Evolutionary conservation across 164 flowering plant genomes (phyloP), one percentile per base, ranked within the genome.

Genomic region (Buxus sempervirens): DNA sequence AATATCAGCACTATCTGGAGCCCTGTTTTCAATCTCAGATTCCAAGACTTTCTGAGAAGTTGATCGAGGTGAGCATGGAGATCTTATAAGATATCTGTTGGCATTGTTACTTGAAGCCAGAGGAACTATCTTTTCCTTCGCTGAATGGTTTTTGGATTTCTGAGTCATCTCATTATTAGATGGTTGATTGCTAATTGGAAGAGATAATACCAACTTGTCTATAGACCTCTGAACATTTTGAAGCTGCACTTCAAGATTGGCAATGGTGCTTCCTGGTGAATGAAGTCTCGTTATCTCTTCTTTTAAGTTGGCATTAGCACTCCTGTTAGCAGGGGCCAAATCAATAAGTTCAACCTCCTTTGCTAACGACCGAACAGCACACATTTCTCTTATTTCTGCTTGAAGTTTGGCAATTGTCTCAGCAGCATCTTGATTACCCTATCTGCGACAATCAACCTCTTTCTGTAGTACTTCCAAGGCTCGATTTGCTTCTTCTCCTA

Each of bases 211-310:
- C 42, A 89, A 72, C 65, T 77, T 80, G 81, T 91, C 91, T 54
- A 91, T 86, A 28, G 93, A 85, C 64, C 82, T 76, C 76, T 91
- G 96, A 57, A 87, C 91, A 71, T 79, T 82, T 70, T 88, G 91
- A 58, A 89, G 93, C 80, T 91, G 86, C 78, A 75, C 77, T 70
- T 91, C 97, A 28, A 91, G 64, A 73, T 82, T 80, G 48, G 82
- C 80, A 70, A 91, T 89, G 49, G 76, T 77, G 54, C 62, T 81
- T 70, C 81, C 94, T 64, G 86, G 84, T 64, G 82, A 79, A 49
- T 89, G 80, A 66, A 89, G 70, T 24, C 90, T 80, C 38, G 75
- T 75, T 13, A 91, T 80, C 75, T 91, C 96, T 67, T 91, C 97
- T 71, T 81, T 90, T 66, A 91, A 76, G 73, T 80, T 82, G 63